phyloP scores from a whole-genome alignment of 345 rosid genomes.

The Crucihimalaya himalaica region DNA sequence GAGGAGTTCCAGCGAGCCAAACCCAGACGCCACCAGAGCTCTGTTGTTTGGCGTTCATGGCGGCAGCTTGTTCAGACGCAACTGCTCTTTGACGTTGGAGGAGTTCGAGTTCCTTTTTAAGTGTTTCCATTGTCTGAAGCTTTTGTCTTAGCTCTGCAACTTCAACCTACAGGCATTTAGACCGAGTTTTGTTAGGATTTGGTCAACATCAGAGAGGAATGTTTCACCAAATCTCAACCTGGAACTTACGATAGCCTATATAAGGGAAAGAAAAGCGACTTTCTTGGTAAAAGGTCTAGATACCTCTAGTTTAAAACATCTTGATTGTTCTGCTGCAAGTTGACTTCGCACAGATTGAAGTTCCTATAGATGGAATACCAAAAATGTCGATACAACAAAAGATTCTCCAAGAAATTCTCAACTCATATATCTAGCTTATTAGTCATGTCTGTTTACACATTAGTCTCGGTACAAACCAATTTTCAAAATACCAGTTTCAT shows the following conservation, averaged over 20 bases:
- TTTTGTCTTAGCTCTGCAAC: conserved; percentile 89
- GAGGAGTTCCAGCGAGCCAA: conserved; percentile 86
- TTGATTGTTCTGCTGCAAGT: conserved; percentile 84
- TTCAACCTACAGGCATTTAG: conserved; percentile 62
- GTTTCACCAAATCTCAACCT: not conserved
- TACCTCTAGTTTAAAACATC: conserved; percentile 97
- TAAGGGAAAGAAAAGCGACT: not conserved
- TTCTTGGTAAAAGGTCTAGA: not conserved
- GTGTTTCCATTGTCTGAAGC: conserved; percentile 77
- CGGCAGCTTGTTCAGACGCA: conserved; percentile 80
- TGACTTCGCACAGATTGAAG: conserved; percentile 88
- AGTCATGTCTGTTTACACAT: not conserved
- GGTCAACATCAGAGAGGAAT: not conserved
- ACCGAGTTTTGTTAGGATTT: conserved; percentile 1
- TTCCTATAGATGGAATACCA: conserved; percentile 50
- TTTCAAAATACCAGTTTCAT: not conserved
- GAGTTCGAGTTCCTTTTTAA: conserved; percentile 82
- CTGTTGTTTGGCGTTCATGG: conserved; percentile 55
- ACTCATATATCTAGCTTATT: not conserved
- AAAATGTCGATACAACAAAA: not conserved
- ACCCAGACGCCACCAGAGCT: conserved; percentile 91
- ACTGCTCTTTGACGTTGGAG: conserved; percentile 80
- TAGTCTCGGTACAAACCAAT: not conserved
- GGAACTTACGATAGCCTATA: not conserved
- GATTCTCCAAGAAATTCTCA: not conserved